Conservation (phyloP, 2,329 filamentous ascomycete species). For the Aspergillus sp. region DNA sequence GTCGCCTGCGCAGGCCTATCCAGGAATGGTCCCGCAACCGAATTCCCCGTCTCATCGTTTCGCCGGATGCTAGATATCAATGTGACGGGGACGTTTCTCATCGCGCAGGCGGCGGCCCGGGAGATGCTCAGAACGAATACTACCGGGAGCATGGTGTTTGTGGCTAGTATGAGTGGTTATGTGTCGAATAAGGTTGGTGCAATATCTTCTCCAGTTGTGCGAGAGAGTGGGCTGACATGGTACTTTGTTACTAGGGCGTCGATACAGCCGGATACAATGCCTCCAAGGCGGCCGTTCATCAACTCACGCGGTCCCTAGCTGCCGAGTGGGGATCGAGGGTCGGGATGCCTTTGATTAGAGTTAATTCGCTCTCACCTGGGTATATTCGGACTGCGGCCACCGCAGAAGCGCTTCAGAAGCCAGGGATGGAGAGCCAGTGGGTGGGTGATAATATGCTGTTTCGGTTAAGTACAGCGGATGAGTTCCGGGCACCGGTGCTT, state of each 20-base stretch:
- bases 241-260: conserved; percentile 9
- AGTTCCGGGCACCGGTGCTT: conserved; percentile 33
- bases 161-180: conserved; percentile 26
- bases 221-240: background rate
- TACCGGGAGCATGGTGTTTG: conserved; percentile 20
- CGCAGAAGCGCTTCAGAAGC: conserved; percentile 17
- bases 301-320: conserved; percentile 48
- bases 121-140: conserved; percentile 10
- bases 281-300: conserved; percentile 50
- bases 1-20: conserved; percentile 38
- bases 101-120: conserved; percentile 19
- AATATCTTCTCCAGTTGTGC: no score
- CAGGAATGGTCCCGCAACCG: conserved; percentile 24
- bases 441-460: conserved; percentile 24
- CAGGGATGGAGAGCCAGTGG: conserved; percentile 21
- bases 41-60: conserved; percentile 26
- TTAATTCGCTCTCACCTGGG: conserved; percentile 25
- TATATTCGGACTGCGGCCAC: conserved; percentile 23
- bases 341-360: conserved; percentile 20
- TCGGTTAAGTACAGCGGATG: conserved; percentile 27
- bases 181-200: conserved; percentile 19
- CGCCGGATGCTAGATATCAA: conserved; percentile 29
- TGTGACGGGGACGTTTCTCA: conserved; percentile 22
- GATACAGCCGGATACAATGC: conserved; percentile 43
- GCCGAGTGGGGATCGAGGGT: conserved; percentile 46